phyloP scores from a whole-genome alignment of 768 basidiomycete genomes.

The Lyophyllum semitale region DNA sequence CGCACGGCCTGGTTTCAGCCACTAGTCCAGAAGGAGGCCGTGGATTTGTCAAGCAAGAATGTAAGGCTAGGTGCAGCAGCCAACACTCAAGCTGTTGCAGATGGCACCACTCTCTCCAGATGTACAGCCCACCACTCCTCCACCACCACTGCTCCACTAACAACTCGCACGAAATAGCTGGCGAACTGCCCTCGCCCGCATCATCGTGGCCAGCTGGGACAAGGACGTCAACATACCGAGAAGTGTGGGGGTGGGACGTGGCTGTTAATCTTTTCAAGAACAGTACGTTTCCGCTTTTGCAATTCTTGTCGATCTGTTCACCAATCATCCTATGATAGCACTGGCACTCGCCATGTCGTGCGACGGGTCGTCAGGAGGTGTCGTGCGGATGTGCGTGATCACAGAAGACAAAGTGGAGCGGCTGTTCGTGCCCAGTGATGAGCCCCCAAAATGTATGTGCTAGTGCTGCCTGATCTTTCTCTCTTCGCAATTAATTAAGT shows the following conservation, averaged over 20 bases:
- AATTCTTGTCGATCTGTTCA: no score
- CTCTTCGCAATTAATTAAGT: no score
- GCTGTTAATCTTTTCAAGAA: constrained; percentile 91
- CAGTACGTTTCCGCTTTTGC: no score
- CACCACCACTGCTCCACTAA: background rate
- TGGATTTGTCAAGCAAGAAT: no score
- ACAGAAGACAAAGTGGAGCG: constrained; percentile 91
- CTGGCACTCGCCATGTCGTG: no score
- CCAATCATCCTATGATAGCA: no score
- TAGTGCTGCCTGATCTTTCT: no score
- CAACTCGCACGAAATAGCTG: no score
- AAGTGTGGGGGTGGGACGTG: constrained; percentile 88
- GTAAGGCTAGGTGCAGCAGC: constrained; percentile 97
- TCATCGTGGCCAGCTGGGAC: constrained; percentile 99
- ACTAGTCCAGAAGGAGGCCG: no score
- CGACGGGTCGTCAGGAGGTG: constrained; percentile 95
- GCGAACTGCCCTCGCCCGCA: constrained; percentile 83
- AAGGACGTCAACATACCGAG: constrained; percentile 85
- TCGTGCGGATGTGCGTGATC: constrained; percentile 96
- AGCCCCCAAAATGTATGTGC: constrained; percentile 84
- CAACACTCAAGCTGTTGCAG: constrained; percentile 96
- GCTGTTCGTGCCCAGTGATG: no score
- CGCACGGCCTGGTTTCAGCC: no score
- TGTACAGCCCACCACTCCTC: constrained; percentile 53
- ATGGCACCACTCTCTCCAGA: constrained; percentile 79